These are phyloP conservation scores for Taphrina communis DNA, from an alignment of 1,139 yeast genomes.

Conservation along the genomic window DNA sequence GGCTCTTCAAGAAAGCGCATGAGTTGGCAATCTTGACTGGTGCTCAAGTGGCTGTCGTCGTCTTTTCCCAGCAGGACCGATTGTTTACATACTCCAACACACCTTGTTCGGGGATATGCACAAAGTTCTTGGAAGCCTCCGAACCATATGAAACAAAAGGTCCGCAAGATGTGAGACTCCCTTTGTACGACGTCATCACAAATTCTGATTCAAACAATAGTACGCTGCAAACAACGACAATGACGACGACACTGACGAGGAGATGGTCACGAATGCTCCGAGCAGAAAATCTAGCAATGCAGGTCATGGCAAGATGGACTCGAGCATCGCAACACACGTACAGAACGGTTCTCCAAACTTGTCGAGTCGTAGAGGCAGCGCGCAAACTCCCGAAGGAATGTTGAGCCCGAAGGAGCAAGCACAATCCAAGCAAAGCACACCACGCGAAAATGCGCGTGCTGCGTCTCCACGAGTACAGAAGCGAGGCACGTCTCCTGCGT, in stretches of 20 bases:
- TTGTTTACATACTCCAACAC: slow-evolving; percentile 55
- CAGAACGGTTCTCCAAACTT: background rate
- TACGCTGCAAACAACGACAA: slow-evolving; percentile 23
- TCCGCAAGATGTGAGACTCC: slow-evolving; percentile 24
- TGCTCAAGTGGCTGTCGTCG: slow-evolving; percentile 88
- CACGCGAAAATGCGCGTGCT: background rate
- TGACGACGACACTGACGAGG: slow-evolving; percentile 35
- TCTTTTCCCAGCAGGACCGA: slow-evolving; percentile 81
- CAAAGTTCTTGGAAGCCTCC: slow-evolving; percentile 6
- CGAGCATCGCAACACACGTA: background rate
- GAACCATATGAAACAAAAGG: slow-evolving; percentile 29
- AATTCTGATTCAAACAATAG: slow-evolving; percentile 1
- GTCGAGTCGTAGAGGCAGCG: background rate
- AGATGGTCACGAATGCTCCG: slow-evolving; percentile 8
- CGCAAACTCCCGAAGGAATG: background rate
- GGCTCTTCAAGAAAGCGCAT: slow-evolving; percentile 93
- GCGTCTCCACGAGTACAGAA: slow-evolving; percentile 11
- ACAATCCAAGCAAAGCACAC: background rate
- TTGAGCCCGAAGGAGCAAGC: background rate
- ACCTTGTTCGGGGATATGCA: slow-evolving; percentile 31
- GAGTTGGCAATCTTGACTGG: slow-evolving; percentile 91
- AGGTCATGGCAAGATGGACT: slow-evolving; percentile 8
- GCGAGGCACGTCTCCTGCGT: slow-evolving; percentile 14
- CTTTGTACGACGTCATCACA: background rate
- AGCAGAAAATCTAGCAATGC: slow-evolving; percentile 12